Conservation (phyloP, 306 rosid species). For the Cajanus cajan region DNA sequence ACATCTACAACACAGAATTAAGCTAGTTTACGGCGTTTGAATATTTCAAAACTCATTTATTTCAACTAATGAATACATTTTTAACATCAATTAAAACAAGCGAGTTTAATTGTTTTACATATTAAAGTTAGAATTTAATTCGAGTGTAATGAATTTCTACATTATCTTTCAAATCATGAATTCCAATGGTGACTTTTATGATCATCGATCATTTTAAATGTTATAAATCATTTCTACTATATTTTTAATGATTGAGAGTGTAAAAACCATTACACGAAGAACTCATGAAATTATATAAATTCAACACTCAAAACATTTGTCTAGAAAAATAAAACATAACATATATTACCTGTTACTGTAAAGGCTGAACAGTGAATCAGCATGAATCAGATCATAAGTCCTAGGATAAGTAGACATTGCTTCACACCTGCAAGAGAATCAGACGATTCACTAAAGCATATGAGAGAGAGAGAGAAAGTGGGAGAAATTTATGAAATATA, state of each 20-base stretch:
- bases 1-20: conserved; percentile 50
- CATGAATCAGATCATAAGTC: conserved; percentile 84
- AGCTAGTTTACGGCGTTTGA: no score
- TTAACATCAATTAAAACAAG: neutral
- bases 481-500: neutral
- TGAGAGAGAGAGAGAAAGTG: neutral
- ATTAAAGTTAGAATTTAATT: neutral
- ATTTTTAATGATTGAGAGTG: no score
- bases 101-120: neutral
- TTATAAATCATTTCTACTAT: no score
- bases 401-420: conserved; percentile 96
- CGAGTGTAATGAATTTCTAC: no score
- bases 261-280: no score
- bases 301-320: neutral
- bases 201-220: no score
- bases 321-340: neutral
- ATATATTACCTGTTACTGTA: conserved; percentile 58
- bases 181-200: no score
- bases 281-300: neutral
- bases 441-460: neutral
- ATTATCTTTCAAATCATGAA: no score
- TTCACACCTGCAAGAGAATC: conserved; percentile 66
- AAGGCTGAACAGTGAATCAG: conserved; percentile 71
- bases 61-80: no score
- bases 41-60: no score